Base-by-base conservation (phyloP, 1,139 yeast species). In the Yamadazyma mexicana region DNA sequence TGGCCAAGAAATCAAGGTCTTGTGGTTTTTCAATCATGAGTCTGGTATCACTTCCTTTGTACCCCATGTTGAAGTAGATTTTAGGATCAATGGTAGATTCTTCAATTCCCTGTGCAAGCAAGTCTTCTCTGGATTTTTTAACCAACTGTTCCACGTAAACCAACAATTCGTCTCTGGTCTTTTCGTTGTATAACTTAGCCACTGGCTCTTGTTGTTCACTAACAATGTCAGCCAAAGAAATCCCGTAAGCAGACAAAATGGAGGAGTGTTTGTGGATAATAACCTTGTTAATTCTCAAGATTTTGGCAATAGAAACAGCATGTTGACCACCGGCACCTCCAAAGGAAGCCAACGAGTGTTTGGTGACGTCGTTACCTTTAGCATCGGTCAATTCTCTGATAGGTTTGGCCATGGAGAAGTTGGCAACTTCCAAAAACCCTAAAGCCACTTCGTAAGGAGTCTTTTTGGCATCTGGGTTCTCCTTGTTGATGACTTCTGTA, bases 401-500 rank as follows among this genome's bases (percentile, higher is more conserved):
- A 2, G 59, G 59, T 31, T 49, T 51, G 17, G 58, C 58, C 59
- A 55, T 55, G 38, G 44, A 47, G 32, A 50, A 49, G 33, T 54
- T 51, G 4, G 59, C 58, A 26, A 55, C 59, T 32, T 51, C 49
- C 20, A 55, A 40, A 38, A 55, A 55, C 3, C 59, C 59, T 12
- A 52, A 37, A 3, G 59, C 59, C 16, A 55, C 55, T 34, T 55
- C 56, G 26, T 45, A 34, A 4, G 59, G 49, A 18, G 52, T 56
- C 45, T 70, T 58, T 2, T 51, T 49, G 16, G 38, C 28, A 7
- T 44, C 49, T 4, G 64, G 63, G 12, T 52, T 55, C 28, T 75
- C 80, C 15, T 42, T 37, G 43, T 76, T 75, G 43, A 76, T 75
- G 15, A 50, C 40, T 17, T 54, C 52, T 0, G 81, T 63, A 23